Evolutionary conservation across 768 basidiomycete genomes (phyloP).

Genomic region (Chalciporus sphaerocephalus): DNA sequence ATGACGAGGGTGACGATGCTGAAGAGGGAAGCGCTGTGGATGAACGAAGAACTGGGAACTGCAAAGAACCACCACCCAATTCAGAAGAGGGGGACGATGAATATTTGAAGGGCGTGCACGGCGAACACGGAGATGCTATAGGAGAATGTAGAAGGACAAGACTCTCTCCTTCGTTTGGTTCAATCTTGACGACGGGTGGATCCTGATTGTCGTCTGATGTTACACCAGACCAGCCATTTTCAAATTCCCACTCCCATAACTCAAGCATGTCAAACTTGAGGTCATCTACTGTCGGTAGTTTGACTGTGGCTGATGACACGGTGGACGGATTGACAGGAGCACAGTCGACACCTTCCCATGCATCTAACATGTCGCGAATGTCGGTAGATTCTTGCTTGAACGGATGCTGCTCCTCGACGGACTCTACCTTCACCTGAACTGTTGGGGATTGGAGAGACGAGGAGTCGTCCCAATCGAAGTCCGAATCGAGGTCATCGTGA

Average conservation of each 20-base stretch:
- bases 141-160: constrained; percentile 5
- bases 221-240: constrained; percentile 22
- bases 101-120: constrained; percentile 15
- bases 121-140: constrained; percentile 16
- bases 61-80: constrained; percentile 10
- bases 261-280: constrained; percentile 43
- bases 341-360: constrained; percentile 63
- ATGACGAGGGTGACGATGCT: constrained; percentile 7
- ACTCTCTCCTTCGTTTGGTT: constrained; percentile 41
- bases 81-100: constrained; percentile 21
- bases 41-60: constrained; percentile 12
- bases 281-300: constrained; percentile 33
- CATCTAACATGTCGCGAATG: constrained; percentile 60
- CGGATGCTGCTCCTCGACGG: constrained; percentile 26
- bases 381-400: constrained; percentile 61
- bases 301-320: constrained; percentile 27
- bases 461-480: constrained; percentile 60
- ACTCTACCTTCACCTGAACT: constrained; percentile 19
- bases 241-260: constrained; percentile 35
- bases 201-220: constrained; percentile 19
- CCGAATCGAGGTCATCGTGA: constrained; percentile 47
- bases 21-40: constrained; percentile 10
- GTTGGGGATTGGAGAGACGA: constrained; percentile 23
- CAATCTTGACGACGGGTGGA: constrained; percentile 32
- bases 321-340: constrained; percentile 20